Evolutionary conservation across 257 asterid species (phyloP), one percentile per base, ranked within the genome.

Genomic region (Nicotiana noctiflora): DNA sequence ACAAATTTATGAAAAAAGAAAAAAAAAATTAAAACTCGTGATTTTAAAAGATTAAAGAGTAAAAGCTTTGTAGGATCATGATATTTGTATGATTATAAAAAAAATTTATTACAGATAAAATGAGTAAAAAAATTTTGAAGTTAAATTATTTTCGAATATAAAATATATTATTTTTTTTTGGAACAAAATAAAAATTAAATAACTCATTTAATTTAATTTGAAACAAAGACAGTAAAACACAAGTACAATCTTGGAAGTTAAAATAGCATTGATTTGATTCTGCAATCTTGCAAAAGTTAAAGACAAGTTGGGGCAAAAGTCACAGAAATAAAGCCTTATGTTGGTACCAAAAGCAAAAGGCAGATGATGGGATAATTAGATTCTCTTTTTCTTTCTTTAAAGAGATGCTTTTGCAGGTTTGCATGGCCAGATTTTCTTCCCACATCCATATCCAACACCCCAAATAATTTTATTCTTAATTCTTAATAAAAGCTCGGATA

Each of bases 361-460:
- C 17, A 11, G 61, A 72, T 46, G 40, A 72, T 46, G 78, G 25
- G 78, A 72, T 37, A 19, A 62, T 77, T 32, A 13, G 31, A 31
- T 68, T 77, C 53, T 77, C 85, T 74, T 53, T 80, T 76, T 31
- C 52, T 52, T 77, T n/a, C 61, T 27, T 44, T 46, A 27, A 27
- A 27, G 75, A 85, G 87, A 86, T 89, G 87, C 88, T 59, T 84
- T 85, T 88, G 92, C 90, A 87, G 89, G 89, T 59, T 84, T 88
- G 96, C 90, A 88, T 86, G 88, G 87, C 82, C 66, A 65, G 27
- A 65, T 15, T 44, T 46, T 55, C 59, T 83, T 59, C 46, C 57
- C 83, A 75, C 79, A 56, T 4, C 82, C 77, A 83, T 67, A 32
- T 75, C 82, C 65, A 67, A 21, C 65, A 34, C 49, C 27, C 61